Base-by-base conservation (phyloP, 768 basidiomycete genomes). In the Tricholoma terreum region DNA sequence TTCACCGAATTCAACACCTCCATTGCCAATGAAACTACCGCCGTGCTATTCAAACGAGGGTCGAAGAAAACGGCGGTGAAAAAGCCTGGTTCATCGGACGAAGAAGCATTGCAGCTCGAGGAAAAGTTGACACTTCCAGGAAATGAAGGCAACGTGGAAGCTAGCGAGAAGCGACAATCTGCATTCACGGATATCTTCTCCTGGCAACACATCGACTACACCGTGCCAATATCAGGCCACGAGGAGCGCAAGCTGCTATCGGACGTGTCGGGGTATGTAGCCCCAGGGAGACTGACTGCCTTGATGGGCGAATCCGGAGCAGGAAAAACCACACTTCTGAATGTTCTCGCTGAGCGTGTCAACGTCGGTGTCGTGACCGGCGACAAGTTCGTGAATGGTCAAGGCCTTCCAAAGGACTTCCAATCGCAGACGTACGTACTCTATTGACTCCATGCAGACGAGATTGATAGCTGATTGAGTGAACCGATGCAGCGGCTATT, bases 251-350 rank as follows among this genome's bases (percentile, higher is more conserved):
- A 69, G 31, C 75, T 93, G 1, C 75, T 93, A 54, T 80, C 91
- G 59, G 80, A 90, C 50, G 79, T 94, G 12, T 87, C 84, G 22
- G 92, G 92, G 0, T 94, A 81, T 68, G 90, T 92, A 17, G 83
- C 82, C 9, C 93, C 92, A 0, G 92, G 93, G 5, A 92, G 82
- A 58, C 71, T 93, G 56, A 90, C 88, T 0, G 89, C 88, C 51
- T 79, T 85, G 64, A 92, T 87, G 91, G 92, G 80, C 54, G 80
- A 72, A 72, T 80, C 69, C 40, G 78, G 76, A 4, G 75, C 77
- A 36, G 79, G 79, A n/a, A 80, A 78, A 82, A 89, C 82, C 36
- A 89, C 82, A 24, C 77, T 80, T 55, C 75, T 82, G 31, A 84
- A 81, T 67, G 87, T 77, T 55, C 69, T 84, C 2, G 83, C 84